phyloP scores from a whole-genome alignment of 305 asterid genomes.

The Andrographis paniculata region DNA sequence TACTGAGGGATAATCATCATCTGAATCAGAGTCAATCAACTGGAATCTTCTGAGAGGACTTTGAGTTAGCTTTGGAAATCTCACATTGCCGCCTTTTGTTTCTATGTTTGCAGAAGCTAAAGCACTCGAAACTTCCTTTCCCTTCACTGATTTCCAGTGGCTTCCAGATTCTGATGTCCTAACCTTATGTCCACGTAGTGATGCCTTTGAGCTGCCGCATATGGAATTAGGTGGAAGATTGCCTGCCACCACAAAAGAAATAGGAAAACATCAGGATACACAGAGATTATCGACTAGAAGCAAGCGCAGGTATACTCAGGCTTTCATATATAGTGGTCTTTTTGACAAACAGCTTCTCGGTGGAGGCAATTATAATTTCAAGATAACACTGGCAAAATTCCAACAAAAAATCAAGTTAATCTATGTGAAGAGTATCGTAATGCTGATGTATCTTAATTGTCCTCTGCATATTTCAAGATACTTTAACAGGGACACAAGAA shows the following conservation, averaged over 20 bases:
- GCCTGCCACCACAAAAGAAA: background rate
- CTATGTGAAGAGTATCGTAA: background rate
- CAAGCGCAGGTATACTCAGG: background rate
- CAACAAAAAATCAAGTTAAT: background rate
- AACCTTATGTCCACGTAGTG: constrained; percentile 36
- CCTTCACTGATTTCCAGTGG: constrained; percentile 30
- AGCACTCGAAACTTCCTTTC: constrained; percentile 29
- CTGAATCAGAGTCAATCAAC: constrained; percentile 75
- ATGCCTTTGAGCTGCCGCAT: constrained; percentile 69
- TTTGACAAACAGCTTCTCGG: constrained; percentile 3
- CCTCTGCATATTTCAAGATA: background rate
- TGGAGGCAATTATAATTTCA: background rate
- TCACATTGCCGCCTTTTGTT: constrained; percentile 20
- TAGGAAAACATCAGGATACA: no score
- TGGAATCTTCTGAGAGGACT: constrained; percentile 89
- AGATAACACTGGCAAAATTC: constrained; percentile 2
- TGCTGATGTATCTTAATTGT: background rate
- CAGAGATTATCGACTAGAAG: no score
- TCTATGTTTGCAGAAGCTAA: constrained; percentile 28
- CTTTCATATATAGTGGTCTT: background rate
- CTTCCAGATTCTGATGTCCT: constrained; percentile 37
- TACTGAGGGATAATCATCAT: constrained; percentile 43
- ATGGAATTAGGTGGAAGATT: background rate
- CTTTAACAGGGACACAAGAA: background rate
- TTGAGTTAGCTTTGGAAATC: constrained; percentile 37